Conservation (phyloP, 176 grass and related monocot species). For the Stipa capillata region DNA sequence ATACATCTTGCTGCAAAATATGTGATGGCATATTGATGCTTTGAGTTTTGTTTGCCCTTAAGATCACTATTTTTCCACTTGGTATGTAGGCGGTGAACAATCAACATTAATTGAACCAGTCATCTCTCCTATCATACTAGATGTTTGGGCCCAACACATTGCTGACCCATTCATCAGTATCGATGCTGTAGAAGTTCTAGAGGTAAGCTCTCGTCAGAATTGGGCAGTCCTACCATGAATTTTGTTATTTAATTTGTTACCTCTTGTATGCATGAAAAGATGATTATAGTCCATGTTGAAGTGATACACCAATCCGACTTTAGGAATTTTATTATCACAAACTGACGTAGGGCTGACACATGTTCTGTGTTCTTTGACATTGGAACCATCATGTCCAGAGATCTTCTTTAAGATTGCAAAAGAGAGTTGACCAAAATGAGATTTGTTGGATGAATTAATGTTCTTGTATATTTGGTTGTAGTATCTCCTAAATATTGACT, state of each 20-base stretch:
- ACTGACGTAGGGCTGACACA: background rate
- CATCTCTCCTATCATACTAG: slow-evolving; percentile 80
- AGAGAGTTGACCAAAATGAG: background rate
- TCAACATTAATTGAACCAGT: slow-evolving; percentile 66
- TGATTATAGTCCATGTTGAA: background rate
- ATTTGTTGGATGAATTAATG: background rate
- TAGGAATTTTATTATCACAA: background rate
- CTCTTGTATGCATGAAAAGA: background rate
- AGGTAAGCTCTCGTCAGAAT: slow-evolving; percentile 47
- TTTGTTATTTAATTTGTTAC: background rate
- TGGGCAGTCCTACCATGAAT: background rate
- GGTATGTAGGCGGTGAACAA: slow-evolving; percentile 55
- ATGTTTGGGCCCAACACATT: slow-evolving; percentile 86
- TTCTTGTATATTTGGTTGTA: slow-evolving; percentile 6
- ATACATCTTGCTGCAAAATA: slow-evolving; percentile 17
- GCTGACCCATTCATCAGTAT: slow-evolving; percentile 90
- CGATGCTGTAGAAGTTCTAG: slow-evolving; percentile 83
- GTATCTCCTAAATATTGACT: background rate
- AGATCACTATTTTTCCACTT: slow-evolving; percentile 10
- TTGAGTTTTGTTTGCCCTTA: background rate
- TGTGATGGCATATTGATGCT: background rate
- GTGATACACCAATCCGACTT: background rate
- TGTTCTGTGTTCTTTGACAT: background rate
- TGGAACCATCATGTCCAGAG: background rate
- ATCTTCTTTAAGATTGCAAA: slow-evolving; percentile 3